Base-by-base conservation (phyloP, 1,284 basidiomycete species). In the Microstroma glucosiphilum region DNA sequence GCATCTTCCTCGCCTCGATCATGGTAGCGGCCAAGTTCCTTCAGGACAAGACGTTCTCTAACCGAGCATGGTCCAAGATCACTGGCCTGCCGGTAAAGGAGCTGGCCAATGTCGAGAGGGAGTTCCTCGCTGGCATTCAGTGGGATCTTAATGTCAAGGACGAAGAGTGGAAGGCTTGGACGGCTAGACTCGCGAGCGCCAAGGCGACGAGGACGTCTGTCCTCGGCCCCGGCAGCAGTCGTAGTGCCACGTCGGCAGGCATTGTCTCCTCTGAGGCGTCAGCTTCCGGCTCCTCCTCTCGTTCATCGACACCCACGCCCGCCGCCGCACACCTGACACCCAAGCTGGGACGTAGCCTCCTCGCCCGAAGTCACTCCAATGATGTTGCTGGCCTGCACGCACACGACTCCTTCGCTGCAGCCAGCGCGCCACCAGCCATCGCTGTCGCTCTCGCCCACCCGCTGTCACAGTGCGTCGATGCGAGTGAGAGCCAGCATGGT, bases 21-120 rank as follows among this genome's bases (percentile, higher is more conserved):
- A 91, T 96, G 66, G 83, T 91, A 53, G 91, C 92, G 0, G 88
- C 89, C 30, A 96, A 96, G 78, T 94, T 93, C 79, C 86, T 89
- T 62, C 91, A 93, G 81, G 92, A 96, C 75, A 87, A 89, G 61
- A 91, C 89, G 60, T 96, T 92, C 75, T 91, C 89, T 15, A 94
- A 96, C 78, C 61, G 70, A 30, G 91, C 92, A 19, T 96, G 92
- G 92, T 87, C 89, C 7, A 91, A 91, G 75, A 81, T 83, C 56
- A 79, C 79, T 13, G 81, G 81, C 6, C 67, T 83, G 3, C 67
- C 74, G 17, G 72, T 80, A 30, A 63, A 65, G 46, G 82, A 83
- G 61, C 77, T 83, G 56, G 80, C 80, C 60, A 61, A 66, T 46
- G 78, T 82, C 53, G 82, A 83, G 70, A 74, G 81, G 7, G 73